Base-by-base conservation (phyloP, 805 yeast species). In the Pichia gijzeniarum region DNA sequence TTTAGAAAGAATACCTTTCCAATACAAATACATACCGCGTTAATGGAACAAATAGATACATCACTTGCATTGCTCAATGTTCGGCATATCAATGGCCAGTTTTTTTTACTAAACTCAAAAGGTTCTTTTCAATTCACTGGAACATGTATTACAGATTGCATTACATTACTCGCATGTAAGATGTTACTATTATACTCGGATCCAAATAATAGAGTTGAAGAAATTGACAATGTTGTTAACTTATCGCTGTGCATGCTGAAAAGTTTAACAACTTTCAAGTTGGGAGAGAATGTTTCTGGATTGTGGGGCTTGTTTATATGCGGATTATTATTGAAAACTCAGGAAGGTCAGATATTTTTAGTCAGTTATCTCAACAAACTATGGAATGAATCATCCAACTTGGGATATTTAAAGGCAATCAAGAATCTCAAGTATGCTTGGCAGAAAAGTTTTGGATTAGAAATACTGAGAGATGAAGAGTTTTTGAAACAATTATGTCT, bases 311-410 rank as follows among this genome's bases (percentile, higher is more conserved):
- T 73, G 9, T 72, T 73, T 41, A 58, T 70, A 38, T 75, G 80
- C 4, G 70, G 69, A 49, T 74, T 79, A 60, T 73, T 71, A 49
- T 57, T 65, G 21, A 49, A 64, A 21, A 64, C 61, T 45, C 66
- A 66, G 2, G 52, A 53, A 20, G 61, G 74, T 36, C 57, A 63
- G 68, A 90, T 53, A 93, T 85, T 64, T 77, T 80, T 40, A 85
- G 84, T 64, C 90, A 84, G 61, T 76, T 85, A 41, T 93, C 95
- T 6, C 79, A 85, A 85, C 67, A 85, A 56, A 77, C 84, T n/a
- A 80, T 84, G 38, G 95, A 95, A 0, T 90, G 85, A 57, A 82
- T 83, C 55, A 58, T 83, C 35, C 90, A 90, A 1, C 73, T 82
- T 2, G 62, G 82, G 31, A n/a, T 16, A 14, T 10, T 8, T 32